Base-by-base conservation (phyloP, 2,329 filamentous ascomycete genomes). In the Scortechinia acanthostroma region DNA sequence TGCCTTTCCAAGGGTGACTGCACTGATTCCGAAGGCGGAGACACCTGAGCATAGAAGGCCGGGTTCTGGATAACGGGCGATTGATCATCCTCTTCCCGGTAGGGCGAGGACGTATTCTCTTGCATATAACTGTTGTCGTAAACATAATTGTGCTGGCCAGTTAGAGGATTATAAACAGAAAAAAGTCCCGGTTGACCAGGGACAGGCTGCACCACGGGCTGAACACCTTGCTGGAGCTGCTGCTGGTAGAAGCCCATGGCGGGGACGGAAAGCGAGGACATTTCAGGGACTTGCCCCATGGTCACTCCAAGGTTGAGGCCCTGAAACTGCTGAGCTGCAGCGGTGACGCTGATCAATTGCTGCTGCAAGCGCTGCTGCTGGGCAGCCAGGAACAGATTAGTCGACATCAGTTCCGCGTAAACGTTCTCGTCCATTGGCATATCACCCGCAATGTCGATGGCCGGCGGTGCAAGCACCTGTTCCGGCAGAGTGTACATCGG, bases 361-460 rank as follows among this genome's bases (percentile, higher is more conserved):
- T 96, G 91, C 67, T 97, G 91, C 44, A 97, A 80, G 51, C 88
- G 86, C 68, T 95, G 90, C 67, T 97, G 91, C 66, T 95, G 91
- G 25, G 25, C 25, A 10, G 25, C 25, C 25, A 30, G n/a, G 25
- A 30, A 95, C 60, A 93, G 70, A 63, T 96, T 95, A 56, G 90
- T 94, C 47, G 89, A 86, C 58, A 96, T 79, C 51, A 97, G 74
- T 65, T 95, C 89, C 45, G 90, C 88, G 53, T 95, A 93, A 45
- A 94, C 65, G 49, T 80, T 84, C 44, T 91, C 89, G 56, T 97
- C 93, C 69, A 95, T 87, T 53, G 83, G 75, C 49, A 87, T 77
- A 54, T 85, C 80, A 51, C 83, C 79, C 48, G 83, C 77, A 44
- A 93, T 76, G 56, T 88, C 77, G 49, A 96, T 74, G 56, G 87